phyloP scores from a whole-genome alignment of 2,329 filamentous ascomycete genomes.

The Phaeosphaeria sp. region DNA sequence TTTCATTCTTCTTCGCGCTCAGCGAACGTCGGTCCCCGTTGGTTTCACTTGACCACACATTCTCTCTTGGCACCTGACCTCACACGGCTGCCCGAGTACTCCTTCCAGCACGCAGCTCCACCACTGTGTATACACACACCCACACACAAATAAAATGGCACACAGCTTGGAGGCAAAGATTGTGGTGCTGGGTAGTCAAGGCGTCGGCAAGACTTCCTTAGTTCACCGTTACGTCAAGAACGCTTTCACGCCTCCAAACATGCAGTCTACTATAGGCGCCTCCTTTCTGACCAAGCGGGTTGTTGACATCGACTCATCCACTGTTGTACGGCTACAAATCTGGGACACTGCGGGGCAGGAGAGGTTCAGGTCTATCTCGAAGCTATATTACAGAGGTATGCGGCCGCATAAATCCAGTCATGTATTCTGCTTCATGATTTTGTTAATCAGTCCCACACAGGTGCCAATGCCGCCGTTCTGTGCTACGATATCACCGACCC shows the following conservation, averaged over 20 bases:
- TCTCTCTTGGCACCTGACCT: neutral
- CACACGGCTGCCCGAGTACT: neutral
- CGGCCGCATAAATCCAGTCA: neutral
- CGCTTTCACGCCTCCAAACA: conserved; percentile 66
- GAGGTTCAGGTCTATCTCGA: conserved; percentile 90
- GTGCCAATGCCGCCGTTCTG: conserved; percentile 89
- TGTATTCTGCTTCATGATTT: neutral
- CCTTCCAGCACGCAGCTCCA: neutral
- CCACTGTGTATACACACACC: neutral
- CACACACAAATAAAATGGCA: too few relatives aligned
- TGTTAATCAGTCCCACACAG: conserved; percentile 43
- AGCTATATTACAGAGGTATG: conserved; percentile 83
- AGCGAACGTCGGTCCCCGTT: conserved; percentile 10
- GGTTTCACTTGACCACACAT: conserved; percentile 14
- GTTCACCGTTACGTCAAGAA: conserved; percentile 79
- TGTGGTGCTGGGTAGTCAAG: conserved; percentile 79
- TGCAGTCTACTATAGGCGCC: conserved; percentile 58
- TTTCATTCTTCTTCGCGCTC: conserved; percentile 19
- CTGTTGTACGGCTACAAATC: conserved; percentile 87
- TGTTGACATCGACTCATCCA: conserved; percentile 80
- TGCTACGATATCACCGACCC: conserved; percentile 94
- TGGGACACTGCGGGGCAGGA: conserved; percentile 98
- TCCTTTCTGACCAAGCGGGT: conserved; percentile 70
- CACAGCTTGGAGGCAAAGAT: conserved; percentile 79
- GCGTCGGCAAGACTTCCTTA: conserved; percentile 80